Percentiles rank a stretch among this genome's conserved stretches.
phyloP scores from a whole-genome alignment of 2,329 filamentous ascomycete species.

The Exophiala sp. region DNA sequence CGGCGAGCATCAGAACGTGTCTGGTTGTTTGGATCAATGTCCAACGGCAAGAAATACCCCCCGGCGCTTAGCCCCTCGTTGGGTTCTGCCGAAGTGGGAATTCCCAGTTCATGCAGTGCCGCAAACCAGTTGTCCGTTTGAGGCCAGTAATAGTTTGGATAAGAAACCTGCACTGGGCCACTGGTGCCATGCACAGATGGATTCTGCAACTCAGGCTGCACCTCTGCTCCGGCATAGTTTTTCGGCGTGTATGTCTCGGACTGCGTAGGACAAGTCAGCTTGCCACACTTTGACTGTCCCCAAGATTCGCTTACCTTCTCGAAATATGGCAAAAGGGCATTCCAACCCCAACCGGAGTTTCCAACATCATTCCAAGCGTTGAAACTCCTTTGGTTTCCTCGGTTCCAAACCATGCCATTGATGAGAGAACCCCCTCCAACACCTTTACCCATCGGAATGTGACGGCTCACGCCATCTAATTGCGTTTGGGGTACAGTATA shows the following conservation, averaged over 20 bases:
- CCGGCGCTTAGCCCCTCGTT: slow-evolving; percentile 36
- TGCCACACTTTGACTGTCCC: neutral
- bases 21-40: slow-evolving; percentile 34
- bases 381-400: slow-evolving; percentile 39
- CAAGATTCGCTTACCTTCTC: slow-evolving; percentile 34
- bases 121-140: slow-evolving; percentile 35
- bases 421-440: slow-evolving; percentile 39
- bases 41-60: slow-evolving; percentile 36
- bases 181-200: slow-evolving; percentile 38
- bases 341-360: slow-evolving; percentile 43
- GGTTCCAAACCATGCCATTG: slow-evolving; percentile 39
- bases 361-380: slow-evolving; percentile 45
- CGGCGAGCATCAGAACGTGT: slow-evolving; percentile 39
- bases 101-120: slow-evolving; percentile 36
- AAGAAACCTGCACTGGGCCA: slow-evolving; percentile 49
- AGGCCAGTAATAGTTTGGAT: slow-evolving; percentile 39
- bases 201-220: slow-evolving; percentile 39
- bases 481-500: slow-evolving; percentile 29
- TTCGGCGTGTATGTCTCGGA: slow-evolving; percentile 39
- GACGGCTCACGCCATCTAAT: slow-evolving; percentile 28
- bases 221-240: slow-evolving; percentile 33
- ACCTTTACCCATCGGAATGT: slow-evolving; percentile 31
- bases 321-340: slow-evolving; percentile 46
- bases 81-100: slow-evolving; percentile 36
- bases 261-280: slow-evolving; percentile 9